These are phyloP conservation scores for Pleomassaria siparia DNA, from an alignment of 2,329 filamentous ascomycete species.

Conservation along the genomic window DNA sequence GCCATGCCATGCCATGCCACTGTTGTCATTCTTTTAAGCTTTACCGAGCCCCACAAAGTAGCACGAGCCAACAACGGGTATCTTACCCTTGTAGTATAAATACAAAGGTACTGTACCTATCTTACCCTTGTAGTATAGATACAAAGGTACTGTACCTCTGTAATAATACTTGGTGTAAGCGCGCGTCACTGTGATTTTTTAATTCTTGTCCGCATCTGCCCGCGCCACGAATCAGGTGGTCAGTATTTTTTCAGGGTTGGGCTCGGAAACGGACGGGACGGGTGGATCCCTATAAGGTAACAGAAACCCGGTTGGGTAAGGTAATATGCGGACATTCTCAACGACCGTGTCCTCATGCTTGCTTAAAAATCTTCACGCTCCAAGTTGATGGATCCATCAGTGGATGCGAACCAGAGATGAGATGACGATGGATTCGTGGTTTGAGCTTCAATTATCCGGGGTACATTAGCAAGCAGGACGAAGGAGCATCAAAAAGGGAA, in stretches of 20 bases:
- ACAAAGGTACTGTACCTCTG: no score
- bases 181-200: not conserved
- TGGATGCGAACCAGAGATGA: no score
- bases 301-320: constrained; percentile 1
- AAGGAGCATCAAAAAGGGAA: no score
- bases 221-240: not conserved
- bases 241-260: not conserved
- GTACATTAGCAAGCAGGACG: no score
- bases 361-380: not conserved
- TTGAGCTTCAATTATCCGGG: no score
- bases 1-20: no score
- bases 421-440: no score
- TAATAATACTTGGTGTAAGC: no score
- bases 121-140: no score
- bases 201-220: not conserved
- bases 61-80: not conserved
- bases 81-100: no score
- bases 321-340: not conserved
- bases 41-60: not conserved
- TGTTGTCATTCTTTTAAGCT: not conserved
- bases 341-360: not conserved
- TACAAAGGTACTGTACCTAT: no score
- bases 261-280: not conserved
- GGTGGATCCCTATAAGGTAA: constrained; percentile 1
- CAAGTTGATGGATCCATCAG: not conserved